These are phyloP conservation scores for Stevia rebaudiana DNA, from an alignment of 140 eudicot species.

Conservation along the genomic window DNA sequence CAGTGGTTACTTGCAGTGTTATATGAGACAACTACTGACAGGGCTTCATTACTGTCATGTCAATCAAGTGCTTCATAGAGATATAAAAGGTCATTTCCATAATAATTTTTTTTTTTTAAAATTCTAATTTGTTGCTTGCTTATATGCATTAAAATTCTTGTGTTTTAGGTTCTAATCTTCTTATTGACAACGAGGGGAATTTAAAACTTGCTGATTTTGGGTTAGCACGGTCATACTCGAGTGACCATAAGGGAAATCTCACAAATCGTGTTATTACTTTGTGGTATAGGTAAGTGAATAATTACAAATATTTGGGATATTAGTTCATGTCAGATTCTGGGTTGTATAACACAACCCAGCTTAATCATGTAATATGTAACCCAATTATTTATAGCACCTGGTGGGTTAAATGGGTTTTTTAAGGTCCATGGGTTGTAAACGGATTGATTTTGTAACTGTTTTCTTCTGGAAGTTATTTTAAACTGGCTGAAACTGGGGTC, in stretches of 20 bases:
- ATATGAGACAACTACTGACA: constrained; percentile 94
- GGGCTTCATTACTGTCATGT: constrained; percentile 99
- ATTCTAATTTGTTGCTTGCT: too few species aligned
- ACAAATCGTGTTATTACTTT: constrained; percentile 93
- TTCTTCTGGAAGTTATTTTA: too few species aligned
- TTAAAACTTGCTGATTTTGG: constrained; percentile 98
- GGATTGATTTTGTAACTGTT: too few species aligned
- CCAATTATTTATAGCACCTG: not conserved
- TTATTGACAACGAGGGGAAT: constrained; percentile 88
- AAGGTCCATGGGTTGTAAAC: too few species aligned
- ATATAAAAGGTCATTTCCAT: constrained; percentile 69
- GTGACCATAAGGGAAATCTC: constrained; percentile 81
- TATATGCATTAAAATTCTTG: constrained; percentile 1
- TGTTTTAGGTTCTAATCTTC: constrained; percentile 82
- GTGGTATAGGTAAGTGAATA: constrained; percentile 78
- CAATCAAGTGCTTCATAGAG: constrained; percentile 97
- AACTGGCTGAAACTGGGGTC: too few species aligned
- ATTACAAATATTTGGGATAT: not conserved
- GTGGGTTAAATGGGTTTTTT: too few species aligned
- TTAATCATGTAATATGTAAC: not conserved
- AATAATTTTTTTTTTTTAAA: not conserved
- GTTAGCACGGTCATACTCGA: constrained; percentile 78
- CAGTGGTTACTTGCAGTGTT: constrained; percentile 54
- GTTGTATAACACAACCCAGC: not conserved
- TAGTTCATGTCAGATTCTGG: not conserved